Conservation (phyloP, 1,284 basidiomycete genomes). For the Anthracocystis panici-leucophaei region DNA sequence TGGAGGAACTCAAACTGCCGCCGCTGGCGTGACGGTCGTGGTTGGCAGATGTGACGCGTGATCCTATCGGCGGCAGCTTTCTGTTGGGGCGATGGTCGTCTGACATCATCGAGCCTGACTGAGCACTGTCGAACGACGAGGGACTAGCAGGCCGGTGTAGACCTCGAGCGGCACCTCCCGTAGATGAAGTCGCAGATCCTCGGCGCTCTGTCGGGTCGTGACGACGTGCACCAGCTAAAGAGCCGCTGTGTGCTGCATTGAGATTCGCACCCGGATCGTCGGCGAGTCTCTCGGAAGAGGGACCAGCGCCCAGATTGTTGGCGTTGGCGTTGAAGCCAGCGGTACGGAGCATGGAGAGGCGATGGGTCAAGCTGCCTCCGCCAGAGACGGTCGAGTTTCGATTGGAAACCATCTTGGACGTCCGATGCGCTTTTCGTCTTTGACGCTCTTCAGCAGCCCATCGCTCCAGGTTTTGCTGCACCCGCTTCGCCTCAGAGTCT, state of each 20-base stretch:
- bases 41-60: constrained; percentile 24
- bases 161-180: constrained; percentile 12
- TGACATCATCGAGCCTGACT: constrained; percentile 29
- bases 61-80: constrained; percentile 39
- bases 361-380: constrained; percentile 18
- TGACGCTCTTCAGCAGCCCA: constrained; percentile 59
- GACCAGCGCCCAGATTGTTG: constrained; percentile 41
- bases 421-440: constrained; percentile 55
- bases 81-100: constrained; percentile 42
- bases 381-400: constrained; percentile 19
- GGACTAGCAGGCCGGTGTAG: constrained; percentile 28
- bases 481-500: constrained; percentile 51
- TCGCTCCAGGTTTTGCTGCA: constrained; percentile 56
- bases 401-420: constrained; percentile 38
- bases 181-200: constrained; percentile 18
- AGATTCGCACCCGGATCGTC: constrained; percentile 25
- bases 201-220: constrained; percentile 10
- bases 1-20: constrained; percentile 8
- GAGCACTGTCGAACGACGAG: constrained; percentile 34
- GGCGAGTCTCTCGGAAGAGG: constrained; percentile 47
- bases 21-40: constrained; percentile 16
- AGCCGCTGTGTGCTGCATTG: constrained; percentile 9
- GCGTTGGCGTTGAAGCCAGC: constrained; percentile 8
- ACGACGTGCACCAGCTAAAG: constrained; percentile 2
- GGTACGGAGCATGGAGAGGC: constrained; percentile 34